These are phyloP conservation scores for Ligustrum vulgare DNA, from an alignment of 257 asterid genomes.

Conservation along the genomic window DNA sequence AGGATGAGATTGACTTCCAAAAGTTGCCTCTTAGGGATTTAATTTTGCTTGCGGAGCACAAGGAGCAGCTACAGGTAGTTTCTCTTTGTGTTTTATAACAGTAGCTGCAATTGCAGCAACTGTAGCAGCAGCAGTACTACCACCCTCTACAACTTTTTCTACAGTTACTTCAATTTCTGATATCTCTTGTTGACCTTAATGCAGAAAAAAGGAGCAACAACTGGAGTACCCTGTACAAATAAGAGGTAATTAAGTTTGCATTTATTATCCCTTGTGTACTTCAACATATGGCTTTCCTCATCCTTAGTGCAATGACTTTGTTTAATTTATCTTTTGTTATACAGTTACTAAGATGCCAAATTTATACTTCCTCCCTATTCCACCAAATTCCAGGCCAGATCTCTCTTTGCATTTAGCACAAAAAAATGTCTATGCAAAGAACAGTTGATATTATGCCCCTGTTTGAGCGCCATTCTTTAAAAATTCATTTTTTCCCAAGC, in stretches of 20 bases:
- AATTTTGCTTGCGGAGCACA: constrained; percentile 76
- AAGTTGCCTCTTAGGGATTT: constrained; percentile 72
- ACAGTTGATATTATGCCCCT: constrained; percentile 5
- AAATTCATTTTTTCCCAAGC: too few relatives aligned
- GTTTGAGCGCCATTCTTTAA: too few relatives aligned
- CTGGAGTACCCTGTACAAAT: constrained; percentile 37
- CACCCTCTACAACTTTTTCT: neutral
- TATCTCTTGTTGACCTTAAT: constrained; percentile 23
- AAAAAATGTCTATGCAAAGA: constrained; percentile 7
- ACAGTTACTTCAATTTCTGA: constrained; percentile 7
- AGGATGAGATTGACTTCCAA: constrained; percentile 66
- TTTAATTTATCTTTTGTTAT: neutral
- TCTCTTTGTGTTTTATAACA: neutral
- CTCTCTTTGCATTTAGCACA: neutral
- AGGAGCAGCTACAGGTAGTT: constrained; percentile 57
- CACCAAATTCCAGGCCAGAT: neutral
- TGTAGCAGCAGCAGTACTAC: neutral
- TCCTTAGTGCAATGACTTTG: neutral
- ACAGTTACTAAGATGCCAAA: neutral
- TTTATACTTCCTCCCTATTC: neutral
- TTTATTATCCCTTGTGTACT: neutral
- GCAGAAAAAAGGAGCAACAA: constrained; percentile 63
- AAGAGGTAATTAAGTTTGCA: constrained; percentile 46
- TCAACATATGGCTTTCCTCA: neutral
- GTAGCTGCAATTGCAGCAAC: neutral